Conservation (phyloP, 371 early-diverging fungal genomes). For the Circinella minor region DNA sequence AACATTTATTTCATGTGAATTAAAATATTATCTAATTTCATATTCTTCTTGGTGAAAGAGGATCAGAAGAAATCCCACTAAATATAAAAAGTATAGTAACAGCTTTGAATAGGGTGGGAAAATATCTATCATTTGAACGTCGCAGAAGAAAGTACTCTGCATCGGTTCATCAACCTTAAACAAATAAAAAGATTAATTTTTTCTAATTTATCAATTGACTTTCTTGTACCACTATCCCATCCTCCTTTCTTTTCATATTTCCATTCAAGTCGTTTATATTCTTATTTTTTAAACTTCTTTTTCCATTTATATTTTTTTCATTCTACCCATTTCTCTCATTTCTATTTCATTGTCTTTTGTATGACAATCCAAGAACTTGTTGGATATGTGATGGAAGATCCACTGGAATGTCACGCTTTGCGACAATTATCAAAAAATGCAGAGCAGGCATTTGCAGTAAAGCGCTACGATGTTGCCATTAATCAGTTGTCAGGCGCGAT, state of each 20-base stretch:
- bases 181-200: background rate
- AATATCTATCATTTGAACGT: no score
- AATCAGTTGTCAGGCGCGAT: background rate
- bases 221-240: no score
- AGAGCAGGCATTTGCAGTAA: background rate
- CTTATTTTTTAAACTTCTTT: background rate
- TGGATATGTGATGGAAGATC: slow-evolving; percentile 1
- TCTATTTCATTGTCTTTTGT: no score
- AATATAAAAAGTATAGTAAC: background rate
- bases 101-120: background rate
- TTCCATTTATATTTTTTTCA: background rate
- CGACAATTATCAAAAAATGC: background rate
- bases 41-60: background rate
- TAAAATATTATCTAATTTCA: background rate
- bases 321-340: background rate
- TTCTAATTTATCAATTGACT: background rate
- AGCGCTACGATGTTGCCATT: background rate
- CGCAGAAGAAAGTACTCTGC: background rate
- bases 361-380: background rate
- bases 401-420: background rate
- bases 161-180: no score
- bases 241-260: no score
- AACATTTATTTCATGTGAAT: no score
- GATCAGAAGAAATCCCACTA: background rate
- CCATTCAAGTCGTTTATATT: no score